phyloP scores from a whole-genome alignment of 352 stramenopile species.

The Globisporangium heterothallicum region DNA sequence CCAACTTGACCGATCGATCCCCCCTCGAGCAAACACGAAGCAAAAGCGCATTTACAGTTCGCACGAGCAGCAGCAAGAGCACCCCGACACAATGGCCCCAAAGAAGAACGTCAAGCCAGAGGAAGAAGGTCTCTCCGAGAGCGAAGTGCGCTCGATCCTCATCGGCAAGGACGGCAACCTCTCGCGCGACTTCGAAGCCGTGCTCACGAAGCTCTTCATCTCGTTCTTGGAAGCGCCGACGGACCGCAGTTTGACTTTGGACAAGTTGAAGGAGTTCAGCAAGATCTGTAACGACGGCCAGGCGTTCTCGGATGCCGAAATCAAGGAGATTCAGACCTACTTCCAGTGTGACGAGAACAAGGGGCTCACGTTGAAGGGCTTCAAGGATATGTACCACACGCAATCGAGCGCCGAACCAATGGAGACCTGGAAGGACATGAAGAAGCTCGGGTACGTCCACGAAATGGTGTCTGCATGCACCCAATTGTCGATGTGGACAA shows the following conservation, averaged over 20 bases:
- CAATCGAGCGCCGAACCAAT: constrained; percentile 85
- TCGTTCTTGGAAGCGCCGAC: constrained; percentile 77
- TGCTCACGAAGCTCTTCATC: constrained; percentile 82
- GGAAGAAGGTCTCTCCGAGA: constrained; percentile 64
- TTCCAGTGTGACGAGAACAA: constrained; percentile 91
- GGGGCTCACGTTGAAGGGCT: constrained; percentile 83
- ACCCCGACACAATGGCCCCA: constrained; percentile 33
- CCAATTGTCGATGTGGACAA: constrained; percentile 7
- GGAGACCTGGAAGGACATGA: constrained; percentile 88
- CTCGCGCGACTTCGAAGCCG: constrained; percentile 80
- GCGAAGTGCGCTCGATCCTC: constrained; percentile 76
- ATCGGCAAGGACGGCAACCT: constrained; percentile 80
- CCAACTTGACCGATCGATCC: background rate
- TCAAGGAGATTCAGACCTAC: constrained; percentile 90
- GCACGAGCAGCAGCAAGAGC: background rate
- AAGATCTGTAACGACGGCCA: constrained; percentile 87
- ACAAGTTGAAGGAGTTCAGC: constrained; percentile 86
- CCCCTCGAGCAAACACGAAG: background rate
- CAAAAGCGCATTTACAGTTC: constrained; percentile 13
- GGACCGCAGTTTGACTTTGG: constrained; percentile 73
- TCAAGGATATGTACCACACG: constrained; percentile 91
- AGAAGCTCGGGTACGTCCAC: constrained; percentile 73
- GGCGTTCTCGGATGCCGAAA: constrained; percentile 84
- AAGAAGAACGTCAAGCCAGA: constrained; percentile 44
- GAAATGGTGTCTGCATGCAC: no score